phyloP scores from a whole-genome alignment of 2,329 filamentous ascomycete species.

The Xylaria hypoxylon region DNA sequence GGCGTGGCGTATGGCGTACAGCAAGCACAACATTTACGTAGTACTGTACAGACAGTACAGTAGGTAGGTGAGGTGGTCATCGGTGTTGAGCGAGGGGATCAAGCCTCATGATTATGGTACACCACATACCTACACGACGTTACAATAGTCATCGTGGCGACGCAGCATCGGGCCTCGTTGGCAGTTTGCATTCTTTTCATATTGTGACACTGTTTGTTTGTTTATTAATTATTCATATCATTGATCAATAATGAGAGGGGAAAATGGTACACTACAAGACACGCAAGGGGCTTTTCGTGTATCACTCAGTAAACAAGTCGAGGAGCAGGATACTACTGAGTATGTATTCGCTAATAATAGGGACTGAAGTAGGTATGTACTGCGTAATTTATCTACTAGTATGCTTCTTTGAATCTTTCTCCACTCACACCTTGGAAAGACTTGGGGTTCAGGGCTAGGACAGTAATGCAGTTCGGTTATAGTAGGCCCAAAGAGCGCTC shows the following conservation, averaged over 20 bases:
- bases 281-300: too few relatives aligned
- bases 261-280: neutral
- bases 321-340: constrained; percentile 28
- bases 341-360: constrained; percentile 31
- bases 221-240: too few relatives aligned
- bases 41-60: too few relatives aligned
- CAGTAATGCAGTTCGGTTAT: constrained; percentile 17
- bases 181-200: neutral
- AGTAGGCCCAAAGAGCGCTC: constrained; percentile 10
- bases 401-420: constrained; percentile 17
- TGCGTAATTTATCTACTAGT: too few relatives aligned
- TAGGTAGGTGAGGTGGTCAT: too few relatives aligned
- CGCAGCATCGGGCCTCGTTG: neutral
- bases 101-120: constrained; percentile 8
- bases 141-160: neutral
- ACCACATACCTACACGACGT: neutral
- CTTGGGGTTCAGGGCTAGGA: constrained; percentile 13
- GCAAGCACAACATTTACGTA: neutral
- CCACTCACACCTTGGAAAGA: constrained; percentile 28
- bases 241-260: neutral
- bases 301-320: constrained; percentile 28
- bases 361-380: constrained; percentile 7
- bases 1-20: neutral
- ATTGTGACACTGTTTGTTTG: too few relatives aligned
- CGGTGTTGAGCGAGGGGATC: neutral